These are phyloP conservation scores for Penicillium sp. DNA, from an alignment of 2,329 filamentous ascomycete genomes.

Conservation along the genomic window DNA sequence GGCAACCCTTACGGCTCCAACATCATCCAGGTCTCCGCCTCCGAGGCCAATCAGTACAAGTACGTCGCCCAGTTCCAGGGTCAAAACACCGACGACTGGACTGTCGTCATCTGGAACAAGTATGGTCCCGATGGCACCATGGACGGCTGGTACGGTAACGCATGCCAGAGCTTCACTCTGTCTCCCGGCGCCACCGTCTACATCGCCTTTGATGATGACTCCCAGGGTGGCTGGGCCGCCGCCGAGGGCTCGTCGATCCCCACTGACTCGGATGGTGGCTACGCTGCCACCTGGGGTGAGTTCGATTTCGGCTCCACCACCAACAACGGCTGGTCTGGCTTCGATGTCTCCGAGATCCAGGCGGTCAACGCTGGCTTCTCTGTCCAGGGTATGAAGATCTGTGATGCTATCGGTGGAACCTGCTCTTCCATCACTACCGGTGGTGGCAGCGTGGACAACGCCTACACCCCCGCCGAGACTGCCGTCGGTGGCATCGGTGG, in stretches of 20 bases:
- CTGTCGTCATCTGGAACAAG: conserved; percentile 41
- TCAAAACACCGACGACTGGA: conserved; percentile 32
- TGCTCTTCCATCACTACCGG: conserved; percentile 31
- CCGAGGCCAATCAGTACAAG: conserved; percentile 32
- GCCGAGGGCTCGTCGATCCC: conserved; percentile 23
- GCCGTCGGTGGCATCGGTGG: conserved; percentile 35
- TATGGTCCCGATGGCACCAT: conserved; percentile 30
- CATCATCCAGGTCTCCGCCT: conserved; percentile 37
- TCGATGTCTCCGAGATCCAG: conserved; percentile 34
- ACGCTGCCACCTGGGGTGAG: conserved; percentile 34
- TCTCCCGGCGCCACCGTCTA: conserved; percentile 32
- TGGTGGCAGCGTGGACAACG: conserved; percentile 30
- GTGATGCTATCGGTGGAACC: conserved; percentile 23
- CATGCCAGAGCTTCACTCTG: conserved; percentile 29
- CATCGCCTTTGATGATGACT: conserved; percentile 35
- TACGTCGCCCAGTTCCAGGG: conserved; percentile 36
- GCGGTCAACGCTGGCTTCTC: conserved; percentile 27
- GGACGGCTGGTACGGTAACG: conserved; percentile 35
- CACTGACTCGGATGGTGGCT: conserved; percentile 24
- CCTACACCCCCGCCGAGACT: conserved; percentile 30
- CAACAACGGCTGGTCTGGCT: conserved; percentile 32
- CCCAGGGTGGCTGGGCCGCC: conserved; percentile 35
- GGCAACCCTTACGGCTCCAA: conserved; percentile 41
- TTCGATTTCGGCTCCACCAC: conserved; percentile 30
- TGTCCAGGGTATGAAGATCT: conserved; percentile 40